phyloP scores from a whole-genome alignment of 257 asterid species.

The Nicotiana tabacum region DNA sequence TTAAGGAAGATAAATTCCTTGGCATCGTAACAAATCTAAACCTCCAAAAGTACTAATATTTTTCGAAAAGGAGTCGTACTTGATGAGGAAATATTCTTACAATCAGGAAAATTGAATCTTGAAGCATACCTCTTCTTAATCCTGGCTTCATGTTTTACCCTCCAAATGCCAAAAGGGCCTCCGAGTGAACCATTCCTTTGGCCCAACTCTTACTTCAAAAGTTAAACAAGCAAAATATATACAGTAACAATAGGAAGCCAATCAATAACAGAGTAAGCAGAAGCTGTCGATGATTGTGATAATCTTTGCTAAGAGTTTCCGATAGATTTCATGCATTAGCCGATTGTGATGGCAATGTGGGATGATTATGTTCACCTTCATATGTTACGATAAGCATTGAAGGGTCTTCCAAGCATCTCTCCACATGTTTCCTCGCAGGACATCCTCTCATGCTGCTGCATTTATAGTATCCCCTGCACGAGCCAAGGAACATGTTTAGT shows the following conservation, averaged over 20 bases:
- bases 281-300: background rate
- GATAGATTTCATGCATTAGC: slow-evolving; percentile 34
- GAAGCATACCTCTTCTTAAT: background rate
- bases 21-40: background rate
- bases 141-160: background rate
- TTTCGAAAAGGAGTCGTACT: background rate
- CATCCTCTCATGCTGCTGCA: slow-evolving; percentile 98
- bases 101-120: background rate
- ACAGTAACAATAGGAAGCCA: slow-evolving; percentile 21
- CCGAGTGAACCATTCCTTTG: background rate
- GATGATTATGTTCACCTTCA: slow-evolving; percentile 91
- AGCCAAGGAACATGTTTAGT: background rate
- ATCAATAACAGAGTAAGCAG: background rate
- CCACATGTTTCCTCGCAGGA: slow-evolving; percentile 94
- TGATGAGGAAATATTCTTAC: background rate
- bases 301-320: background rate
- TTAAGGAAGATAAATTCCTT: background rate
- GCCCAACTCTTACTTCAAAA: background rate
- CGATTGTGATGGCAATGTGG: slow-evolving; percentile 60
- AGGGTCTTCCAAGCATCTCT: slow-evolving; percentile 86
- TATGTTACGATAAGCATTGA: slow-evolving; percentile 86
- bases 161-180: background rate
- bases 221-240: slow-evolving; percentile 11
- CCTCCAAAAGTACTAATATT: background rate
- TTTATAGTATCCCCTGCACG: slow-evolving; percentile 87